Base-by-base conservation (phyloP, 2,329 filamentous ascomycete genomes). In the Fusarium bactridioides region DNA sequence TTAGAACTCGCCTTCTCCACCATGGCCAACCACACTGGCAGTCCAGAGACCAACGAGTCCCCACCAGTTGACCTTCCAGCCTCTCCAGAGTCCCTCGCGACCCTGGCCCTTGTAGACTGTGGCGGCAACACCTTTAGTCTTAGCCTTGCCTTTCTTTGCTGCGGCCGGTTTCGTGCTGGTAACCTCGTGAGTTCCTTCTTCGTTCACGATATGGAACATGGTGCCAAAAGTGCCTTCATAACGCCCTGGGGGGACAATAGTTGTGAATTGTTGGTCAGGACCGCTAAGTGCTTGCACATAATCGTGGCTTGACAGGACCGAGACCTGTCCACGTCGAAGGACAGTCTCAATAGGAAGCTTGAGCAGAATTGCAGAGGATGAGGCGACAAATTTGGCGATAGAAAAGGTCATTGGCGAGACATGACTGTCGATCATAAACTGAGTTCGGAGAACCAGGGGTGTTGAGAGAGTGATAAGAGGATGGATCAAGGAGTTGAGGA, bases 311-410 rank as follows among this genome's bases (percentile, higher is more conserved):
- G 87, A 86, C 50, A 94, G 86, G 2, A 94, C 90, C 4, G 91
- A 86, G 66, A 96, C 92, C 81, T 99, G 96, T 10, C 94, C 95
- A 67, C 96, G 90, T 53, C 96, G 91, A 12, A 98, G 87, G 21
- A 97, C 93, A 2, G 95, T 98, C 82, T 99, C 96, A 9, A 98
- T 86, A 0, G 96, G 96, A 18, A 98, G 89, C 78, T 95, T 95
- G 74, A 97, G 82, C 76, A 96, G 93, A 37, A 98, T 88, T 54
- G 97, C 95, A 5, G 90, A 86, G 2, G 91, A 91, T 5, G 93
- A 94, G 19, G 93, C 90, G 74, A 93, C 86, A 82, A 98, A 97
- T 59, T 93, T 93, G 78, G 91, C 90, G 50, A 97, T 80, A 25
- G 92, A 94, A 85, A 97, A 98, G 19, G 93, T 89, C 47, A 91